These are phyloP conservation scores for Dothistroma septosporum DNA, from an alignment of 2,329 filamentous ascomycete species.

Conservation along the genomic window DNA sequence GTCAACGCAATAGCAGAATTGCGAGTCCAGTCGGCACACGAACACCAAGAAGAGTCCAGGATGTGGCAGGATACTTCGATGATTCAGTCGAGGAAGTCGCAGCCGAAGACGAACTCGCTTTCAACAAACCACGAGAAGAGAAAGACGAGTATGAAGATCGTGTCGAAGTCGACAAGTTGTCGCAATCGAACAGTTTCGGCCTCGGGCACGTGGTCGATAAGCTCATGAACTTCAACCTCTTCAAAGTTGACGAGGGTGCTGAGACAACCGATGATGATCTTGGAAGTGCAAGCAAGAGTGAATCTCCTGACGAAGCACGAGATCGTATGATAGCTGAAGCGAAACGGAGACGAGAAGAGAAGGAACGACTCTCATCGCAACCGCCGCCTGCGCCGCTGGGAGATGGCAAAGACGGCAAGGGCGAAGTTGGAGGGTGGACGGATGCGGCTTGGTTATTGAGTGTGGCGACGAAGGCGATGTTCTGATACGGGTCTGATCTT, in stretches of 20 bases:
- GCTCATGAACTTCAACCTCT: conserved; percentile 55
- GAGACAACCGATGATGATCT: conserved; percentile 35
- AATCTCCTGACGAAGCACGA: conserved; percentile 31
- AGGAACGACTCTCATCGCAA: conserved; percentile 26
- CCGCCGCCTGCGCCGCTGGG: conserved; percentile 30
- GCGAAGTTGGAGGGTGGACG: conserved; percentile 50
- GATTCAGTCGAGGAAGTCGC: conserved; percentile 15
- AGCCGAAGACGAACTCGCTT: conserved; percentile 44
- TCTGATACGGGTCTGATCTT: conserved; percentile 10
- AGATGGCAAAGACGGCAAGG: conserved; percentile 37
- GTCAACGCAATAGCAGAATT: conserved; percentile 38
- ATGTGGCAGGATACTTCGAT: conserved; percentile 30
- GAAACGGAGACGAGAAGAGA: conserved; percentile 32
- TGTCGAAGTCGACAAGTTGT: conserved; percentile 49
- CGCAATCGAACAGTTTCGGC: conserved; percentile 49
- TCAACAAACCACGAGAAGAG: conserved; percentile 41
- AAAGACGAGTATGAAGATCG: conserved; percentile 40
- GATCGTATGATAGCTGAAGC: conserved; percentile 34
- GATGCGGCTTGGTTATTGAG: conserved; percentile 57
- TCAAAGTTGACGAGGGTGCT: conserved; percentile 51
- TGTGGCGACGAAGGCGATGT: conserved; percentile 46
- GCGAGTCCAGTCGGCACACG: conserved; percentile 38
- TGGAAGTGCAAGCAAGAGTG: conserved; percentile 21
- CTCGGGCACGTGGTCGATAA: conserved; percentile 56
- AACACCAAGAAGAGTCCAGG: conserved; percentile 29